Evolutionary conservation across 139 green algal species (phyloP).

Genomic region (Asterochloris sp.): DNA sequence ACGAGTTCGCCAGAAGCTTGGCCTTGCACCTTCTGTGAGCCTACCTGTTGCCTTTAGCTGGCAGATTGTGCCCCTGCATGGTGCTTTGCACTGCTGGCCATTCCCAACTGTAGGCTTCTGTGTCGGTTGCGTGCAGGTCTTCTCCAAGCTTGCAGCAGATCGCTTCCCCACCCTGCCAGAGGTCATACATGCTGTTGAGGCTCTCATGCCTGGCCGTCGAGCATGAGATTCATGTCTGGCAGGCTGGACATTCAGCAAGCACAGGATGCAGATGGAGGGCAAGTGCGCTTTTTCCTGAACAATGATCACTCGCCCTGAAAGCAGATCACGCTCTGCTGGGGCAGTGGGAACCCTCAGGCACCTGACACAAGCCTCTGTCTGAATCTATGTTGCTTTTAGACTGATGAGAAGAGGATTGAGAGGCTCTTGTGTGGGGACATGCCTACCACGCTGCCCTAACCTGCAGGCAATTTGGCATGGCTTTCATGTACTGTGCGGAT

Average conservation of each 20-base stretch:
- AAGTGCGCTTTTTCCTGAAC: not conserved
- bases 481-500: too few species aligned
- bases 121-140: not conserved
- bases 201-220: not conserved
- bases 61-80: too few species aligned
- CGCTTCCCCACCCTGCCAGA: not conserved
- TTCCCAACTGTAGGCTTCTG: not conserved
- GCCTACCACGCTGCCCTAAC: too few species aligned
- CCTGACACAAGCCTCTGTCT: not conserved
- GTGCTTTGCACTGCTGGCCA: too few species aligned
- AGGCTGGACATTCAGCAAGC: too few species aligned
- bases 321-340: not conserved
- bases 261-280: not conserved
- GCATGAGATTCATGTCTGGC: too few species aligned
- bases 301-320: not conserved
- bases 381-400: too few species aligned
- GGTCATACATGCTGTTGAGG: not conserved
- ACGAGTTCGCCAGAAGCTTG: not conserved
- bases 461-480: too few species aligned
- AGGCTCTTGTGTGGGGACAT: too few species aligned
- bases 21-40: too few species aligned
- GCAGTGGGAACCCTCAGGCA: not conserved
- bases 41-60: too few species aligned
- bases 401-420: too few species aligned
- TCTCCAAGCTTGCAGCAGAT: not conserved